A percentile compares a stretch with the other conserved stretches of the same genome.
These are phyloP conservation scores for Syncephalis plumigaleata DNA, from an alignment of 371 early-diverging fungal species.

Conservation along the genomic window DNA sequence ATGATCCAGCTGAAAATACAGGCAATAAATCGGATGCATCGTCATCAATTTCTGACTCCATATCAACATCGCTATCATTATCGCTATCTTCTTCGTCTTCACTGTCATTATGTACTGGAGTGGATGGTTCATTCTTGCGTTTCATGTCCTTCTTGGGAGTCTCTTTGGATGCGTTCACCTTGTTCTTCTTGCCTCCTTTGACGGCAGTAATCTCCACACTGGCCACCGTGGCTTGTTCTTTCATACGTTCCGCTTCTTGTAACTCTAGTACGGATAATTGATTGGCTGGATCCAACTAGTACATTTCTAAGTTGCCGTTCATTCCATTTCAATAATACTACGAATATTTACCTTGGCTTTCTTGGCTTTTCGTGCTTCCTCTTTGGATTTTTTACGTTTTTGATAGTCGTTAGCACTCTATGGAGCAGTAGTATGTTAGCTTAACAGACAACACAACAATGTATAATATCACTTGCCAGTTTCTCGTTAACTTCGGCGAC, in stretches of 20 bases:
- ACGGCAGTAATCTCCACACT: too few species aligned
- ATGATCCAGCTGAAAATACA: too few species aligned
- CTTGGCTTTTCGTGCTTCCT: slow-evolving; percentile 57
- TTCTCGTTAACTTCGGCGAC: neutral
- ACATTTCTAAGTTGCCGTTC: too few species aligned
- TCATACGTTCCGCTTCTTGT: slow-evolving; percentile 20
- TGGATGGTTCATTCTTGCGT: slow-evolving; percentile 7
- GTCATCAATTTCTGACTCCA: slow-evolving; percentile 11
- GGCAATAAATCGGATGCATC: neutral
- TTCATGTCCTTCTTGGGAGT: neutral
- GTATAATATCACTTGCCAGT: neutral
- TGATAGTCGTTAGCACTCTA: slow-evolving; percentile 37
- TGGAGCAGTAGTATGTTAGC: neutral
- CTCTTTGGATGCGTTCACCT: too few species aligned
- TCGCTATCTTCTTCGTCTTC: slow-evolving; percentile 14
- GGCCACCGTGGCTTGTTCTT: slow-evolving; percentile 13
- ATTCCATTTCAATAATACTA: too few species aligned
- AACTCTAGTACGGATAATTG: slow-evolving; percentile 25
- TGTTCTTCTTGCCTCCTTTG: too few species aligned
- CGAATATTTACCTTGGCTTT: slow-evolving; percentile 38
- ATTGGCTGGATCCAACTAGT: slow-evolving; percentile 29
- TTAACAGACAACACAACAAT: neutral
- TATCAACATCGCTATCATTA: slow-evolving; percentile 14
- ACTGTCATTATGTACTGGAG: slow-evolving; percentile 9
- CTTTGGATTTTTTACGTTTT: slow-evolving; percentile 59